A percentile compares a stretch with the other conserved stretches of the same genome.
phyloP scores from a whole-genome alignment of 257 asterid genomes.

The Catharanthus roseus region DNA sequence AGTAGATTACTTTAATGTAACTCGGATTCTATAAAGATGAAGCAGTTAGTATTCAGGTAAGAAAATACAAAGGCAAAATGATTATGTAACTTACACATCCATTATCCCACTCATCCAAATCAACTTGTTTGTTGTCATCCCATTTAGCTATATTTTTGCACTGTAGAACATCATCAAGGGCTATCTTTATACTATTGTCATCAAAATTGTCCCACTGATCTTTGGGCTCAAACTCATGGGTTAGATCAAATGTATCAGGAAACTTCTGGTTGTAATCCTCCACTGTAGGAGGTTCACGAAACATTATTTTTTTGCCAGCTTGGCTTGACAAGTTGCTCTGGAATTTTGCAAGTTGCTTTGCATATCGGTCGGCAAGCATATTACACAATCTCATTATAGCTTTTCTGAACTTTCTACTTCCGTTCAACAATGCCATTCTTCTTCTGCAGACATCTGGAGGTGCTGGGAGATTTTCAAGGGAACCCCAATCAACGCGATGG shows the following conservation, averaged over 20 bases:
- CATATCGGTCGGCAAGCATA: conserved; percentile 59
- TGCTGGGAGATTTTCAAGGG: conserved; percentile 77
- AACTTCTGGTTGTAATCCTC: conserved; percentile 18
- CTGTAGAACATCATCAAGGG: conserved; percentile 60
- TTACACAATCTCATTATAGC: conserved; percentile 68
- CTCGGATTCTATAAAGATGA: background rate
- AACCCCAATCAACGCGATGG: conserved; percentile 69
- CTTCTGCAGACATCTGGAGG: conserved; percentile 73
- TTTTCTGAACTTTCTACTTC: conserved; percentile 45
- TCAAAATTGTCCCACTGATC: conserved; percentile 75
- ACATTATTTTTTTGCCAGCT: conserved; percentile 32
- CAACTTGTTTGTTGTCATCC: conserved; percentile 30
- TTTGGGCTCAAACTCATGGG: conserved; percentile 20
- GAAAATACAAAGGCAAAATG: conserved; percentile 3
- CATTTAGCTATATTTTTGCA: conserved; percentile 48
- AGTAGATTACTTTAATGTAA: too few relatives aligned
- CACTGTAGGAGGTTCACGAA: conserved; percentile 26
- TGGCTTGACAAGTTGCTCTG: conserved; percentile 40
- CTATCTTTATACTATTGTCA: conserved; percentile 46
- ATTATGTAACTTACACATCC: conserved; percentile 43
- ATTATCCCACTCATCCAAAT: conserved; percentile 20
- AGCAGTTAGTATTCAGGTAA: background rate
- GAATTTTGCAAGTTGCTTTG: conserved; percentile 46
- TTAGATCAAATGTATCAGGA: conserved; percentile 11
- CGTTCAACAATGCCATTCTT: conserved; percentile 71